phyloP scores from a whole-genome alignment of 768 basidiomycete species.

The Hygrocybe coccinea region DNA sequence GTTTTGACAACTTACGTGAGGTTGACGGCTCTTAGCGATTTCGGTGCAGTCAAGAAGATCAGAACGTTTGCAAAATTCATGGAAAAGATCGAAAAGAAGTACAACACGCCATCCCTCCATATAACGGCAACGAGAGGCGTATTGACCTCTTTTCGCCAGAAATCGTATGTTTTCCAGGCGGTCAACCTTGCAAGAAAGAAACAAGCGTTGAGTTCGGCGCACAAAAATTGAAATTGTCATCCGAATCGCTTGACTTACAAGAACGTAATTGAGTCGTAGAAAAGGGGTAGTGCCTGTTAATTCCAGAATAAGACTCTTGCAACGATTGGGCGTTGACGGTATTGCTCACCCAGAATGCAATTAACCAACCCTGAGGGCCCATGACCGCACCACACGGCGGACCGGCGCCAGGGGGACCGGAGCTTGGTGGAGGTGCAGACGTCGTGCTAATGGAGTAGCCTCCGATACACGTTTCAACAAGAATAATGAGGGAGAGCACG shows the following conservation, averaged over 20 bases:
- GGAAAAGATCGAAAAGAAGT: slow-evolving; percentile 25
- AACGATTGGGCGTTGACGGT: background rate
- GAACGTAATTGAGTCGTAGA: too few species aligned
- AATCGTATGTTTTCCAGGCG: background rate
- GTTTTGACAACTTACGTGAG: too few species aligned
- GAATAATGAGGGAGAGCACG: slow-evolving; percentile 13
- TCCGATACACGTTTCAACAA: slow-evolving; percentile 13
- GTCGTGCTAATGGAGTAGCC: slow-evolving; percentile 17
- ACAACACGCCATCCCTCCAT: slow-evolving; percentile 21
- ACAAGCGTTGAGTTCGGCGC: slow-evolving; percentile 5
- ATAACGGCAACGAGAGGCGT: slow-evolving; percentile 2
- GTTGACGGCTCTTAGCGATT: slow-evolving; percentile 17
- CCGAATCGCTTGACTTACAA: too few species aligned
- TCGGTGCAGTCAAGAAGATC: slow-evolving; percentile 16
- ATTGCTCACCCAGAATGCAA: slow-evolving; percentile 21
- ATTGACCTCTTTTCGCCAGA: background rate
- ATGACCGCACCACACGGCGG: slow-evolving; percentile 19
- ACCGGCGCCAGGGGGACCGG: slow-evolving; percentile 7
- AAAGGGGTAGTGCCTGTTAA: too few species aligned
- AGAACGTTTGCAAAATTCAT: slow-evolving; percentile 23
- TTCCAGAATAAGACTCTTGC: too few species aligned
- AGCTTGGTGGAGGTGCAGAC: slow-evolving; percentile 11
- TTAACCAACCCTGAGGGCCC: slow-evolving; percentile 21
- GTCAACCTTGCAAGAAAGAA: background rate
- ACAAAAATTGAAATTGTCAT: too few species aligned